Evolutionary conservation across 2,329 filamentous ascomycete species (phyloP), one percentile per base, ranked within the genome.

Genomic region (Botrytis hyacinthi): DNA sequence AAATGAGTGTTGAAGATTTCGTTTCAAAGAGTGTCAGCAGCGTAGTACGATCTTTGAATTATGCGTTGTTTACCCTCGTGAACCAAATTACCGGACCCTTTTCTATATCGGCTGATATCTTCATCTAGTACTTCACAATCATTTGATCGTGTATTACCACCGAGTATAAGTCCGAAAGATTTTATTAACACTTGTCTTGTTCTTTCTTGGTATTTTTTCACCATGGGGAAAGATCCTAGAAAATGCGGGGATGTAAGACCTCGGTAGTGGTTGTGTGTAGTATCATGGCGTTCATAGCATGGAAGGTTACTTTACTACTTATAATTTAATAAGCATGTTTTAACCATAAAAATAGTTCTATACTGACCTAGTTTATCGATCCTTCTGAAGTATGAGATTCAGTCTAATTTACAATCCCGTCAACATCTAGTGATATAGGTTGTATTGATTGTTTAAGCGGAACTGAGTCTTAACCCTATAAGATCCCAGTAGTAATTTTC

Each of bases 91-190:
- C 70, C 60, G 60, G 69, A 63, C 69, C 12, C 60, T 40, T 71
- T 62, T 54, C 7, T 26, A 42, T 40, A 72, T 67, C 70, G 70
- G 60, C 70, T 72, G 70, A 72, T 67, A 57, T 66, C 14, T 66
- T 66, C 35, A 40, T 54, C 12, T 29, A 18, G 29, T 40, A 35
- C 16, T 66, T 66, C 29, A 16, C 18, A 12, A 72, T 72, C 70
- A 72, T 59, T 72, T 72, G 70, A 72, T 72, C 37, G 35, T 67
- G 70, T 72, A 72, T 72, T 72, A 72, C 70, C 60, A 66, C 70
- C 70, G 70, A 72, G 70, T 57, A 72, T 66, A 66, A 66, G 70
- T 67, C 70, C 70, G 70, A 67, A 66, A 20, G 37, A 51, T 20
- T 26, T 66, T 16, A 20, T 66, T 22, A 42, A 68, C 46, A 32